phyloP scores from a whole-genome alignment of 2,329 filamentous ascomycete species.

The Arthrobotrys musiformis region DNA sequence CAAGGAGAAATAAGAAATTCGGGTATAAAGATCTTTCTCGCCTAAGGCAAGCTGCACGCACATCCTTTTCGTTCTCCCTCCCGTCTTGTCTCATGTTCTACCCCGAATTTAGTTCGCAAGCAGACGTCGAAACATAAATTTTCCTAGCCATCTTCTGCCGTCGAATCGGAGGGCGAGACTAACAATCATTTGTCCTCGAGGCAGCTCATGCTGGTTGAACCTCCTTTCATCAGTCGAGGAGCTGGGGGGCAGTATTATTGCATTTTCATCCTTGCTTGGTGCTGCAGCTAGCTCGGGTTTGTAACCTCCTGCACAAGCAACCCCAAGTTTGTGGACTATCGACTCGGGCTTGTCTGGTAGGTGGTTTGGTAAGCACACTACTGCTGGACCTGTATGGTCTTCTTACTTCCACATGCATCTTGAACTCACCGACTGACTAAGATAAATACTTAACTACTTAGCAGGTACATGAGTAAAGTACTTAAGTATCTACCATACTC shows the following conservation, averaged over 20 bases:
- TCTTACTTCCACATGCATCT: conserved; percentile 44
- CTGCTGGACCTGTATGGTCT: conserved; percentile 27
- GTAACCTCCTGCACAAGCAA: conserved; percentile 14
- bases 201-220: conserved; percentile 6
- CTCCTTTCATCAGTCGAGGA: conserved; percentile 40
- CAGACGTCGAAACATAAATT: not conserved
- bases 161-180: conserved; percentile 34
- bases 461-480: too few relatives aligned
- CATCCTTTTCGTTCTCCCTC: not conserved
- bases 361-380: conserved; percentile 19
- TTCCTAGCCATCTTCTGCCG: conserved; percentile 2
- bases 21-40: conserved; percentile 33
- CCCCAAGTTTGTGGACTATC: conserved; percentile 15
- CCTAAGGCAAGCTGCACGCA: conserved; percentile 10
- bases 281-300: conserved; percentile 29
- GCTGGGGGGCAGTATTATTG: conserved; percentile 24
- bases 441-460: conserved; percentile 17
- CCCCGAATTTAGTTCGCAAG: not conserved
- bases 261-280: conserved; percentile 46
- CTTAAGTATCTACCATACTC: conserved; percentile 1
- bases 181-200: conserved; percentile 1
- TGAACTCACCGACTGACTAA: conserved; percentile 29
- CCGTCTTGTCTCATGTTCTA: conserved; percentile 37
- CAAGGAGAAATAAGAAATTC: conserved; percentile 5
- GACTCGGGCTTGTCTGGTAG: conserved; percentile 2